These are phyloP conservation scores for Camelina sativa DNA, from an alignment of 345 rosid species.

Conservation along the genomic window DNA sequence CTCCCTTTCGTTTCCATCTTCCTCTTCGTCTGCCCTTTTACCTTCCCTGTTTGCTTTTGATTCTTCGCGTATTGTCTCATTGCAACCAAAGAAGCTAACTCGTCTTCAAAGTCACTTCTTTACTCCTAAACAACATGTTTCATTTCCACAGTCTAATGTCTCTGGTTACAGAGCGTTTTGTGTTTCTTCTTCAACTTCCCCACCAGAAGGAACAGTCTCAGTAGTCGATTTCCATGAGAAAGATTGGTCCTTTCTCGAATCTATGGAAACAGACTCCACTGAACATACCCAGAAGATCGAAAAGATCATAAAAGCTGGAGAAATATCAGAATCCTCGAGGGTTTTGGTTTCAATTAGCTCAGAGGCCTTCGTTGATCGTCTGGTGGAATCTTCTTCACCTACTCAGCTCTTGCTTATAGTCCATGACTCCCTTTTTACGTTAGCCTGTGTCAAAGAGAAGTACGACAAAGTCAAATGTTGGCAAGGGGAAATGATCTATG, in stretches of 20 bases:
- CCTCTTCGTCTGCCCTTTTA: conserved; percentile 23
- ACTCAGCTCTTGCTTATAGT: conserved; percentile 65
- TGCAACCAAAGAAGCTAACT: conserved; percentile 26
- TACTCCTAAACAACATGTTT: conserved; percentile 24
- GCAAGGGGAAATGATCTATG: conserved; percentile 87
- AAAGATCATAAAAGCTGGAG: conserved; percentile 64
- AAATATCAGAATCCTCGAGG: conserved; percentile 60
- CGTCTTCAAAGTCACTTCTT: conserved; percentile 26
- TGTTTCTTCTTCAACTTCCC: conserved; percentile 40
- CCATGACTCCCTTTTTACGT: conserved; percentile 81
- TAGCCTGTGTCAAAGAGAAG: conserved; percentile 78
- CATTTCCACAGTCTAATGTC: conserved; percentile 27
- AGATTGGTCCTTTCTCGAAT: conserved; percentile 92
- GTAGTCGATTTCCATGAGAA: conserved; percentile 67
- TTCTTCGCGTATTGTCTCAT: conserved; percentile 36
- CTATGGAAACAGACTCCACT: conserved; percentile 51
- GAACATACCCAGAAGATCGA: conserved; percentile 52
- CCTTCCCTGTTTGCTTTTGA: conserved; percentile 22
- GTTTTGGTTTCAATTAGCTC: conserved; percentile 77
- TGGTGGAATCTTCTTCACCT: conserved; percentile 62
- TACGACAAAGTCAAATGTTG: conserved; percentile 87
- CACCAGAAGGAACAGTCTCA: conserved; percentile 54
- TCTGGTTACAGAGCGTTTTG: conserved; percentile 28
- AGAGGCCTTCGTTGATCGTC: conserved; percentile 67
- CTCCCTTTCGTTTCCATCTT: conserved; percentile 34